Evolutionary conservation across 306 rosid species (phyloP).

Genomic region (Trifolium repens): DNA sequence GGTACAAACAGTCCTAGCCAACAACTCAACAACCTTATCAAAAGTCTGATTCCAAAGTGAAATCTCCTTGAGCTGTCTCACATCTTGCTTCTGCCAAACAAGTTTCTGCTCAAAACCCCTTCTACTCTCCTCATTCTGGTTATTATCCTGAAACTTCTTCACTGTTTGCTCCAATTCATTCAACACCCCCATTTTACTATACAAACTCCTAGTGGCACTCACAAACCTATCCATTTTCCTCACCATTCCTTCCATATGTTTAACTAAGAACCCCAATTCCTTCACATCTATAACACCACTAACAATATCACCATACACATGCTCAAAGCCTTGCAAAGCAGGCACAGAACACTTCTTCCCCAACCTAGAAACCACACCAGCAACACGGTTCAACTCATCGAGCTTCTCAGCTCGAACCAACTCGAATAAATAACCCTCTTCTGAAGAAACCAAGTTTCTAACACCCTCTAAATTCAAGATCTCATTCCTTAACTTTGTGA

Average conservation of each 20-base stretch:
- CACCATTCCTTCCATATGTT: slow-evolving; percentile 96
- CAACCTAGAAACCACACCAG: slow-evolving; percentile 79
- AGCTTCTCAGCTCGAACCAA: slow-evolving; percentile 88
- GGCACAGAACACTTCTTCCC: slow-evolving; percentile 88
- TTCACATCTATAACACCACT: slow-evolving; percentile 75
- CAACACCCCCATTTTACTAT: slow-evolving; percentile 82
- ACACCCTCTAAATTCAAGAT: slow-evolving; percentile 82
- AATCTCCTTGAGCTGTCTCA: slow-evolving; percentile 78
- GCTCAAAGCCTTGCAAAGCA: slow-evolving; percentile 94
- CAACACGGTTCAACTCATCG: slow-evolving; percentile 81
- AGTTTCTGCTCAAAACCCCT: slow-evolving; percentile 84
- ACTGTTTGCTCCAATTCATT: slow-evolving; percentile 83
- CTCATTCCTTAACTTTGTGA: slow-evolving; percentile 75
- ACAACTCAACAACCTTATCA: slow-evolving; percentile 89
- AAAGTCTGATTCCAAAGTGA: slow-evolving; percentile 90
- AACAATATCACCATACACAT: slow-evolving; percentile 81
- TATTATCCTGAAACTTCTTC: slow-evolving; percentile 80
- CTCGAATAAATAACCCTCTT: slow-evolving; percentile 73
- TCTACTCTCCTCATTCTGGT: slow-evolving; percentile 79
- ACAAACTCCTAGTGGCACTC: slow-evolving; percentile 77
- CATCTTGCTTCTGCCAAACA: slow-evolving; percentile 86
- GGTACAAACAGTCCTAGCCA: slow-evolving; percentile 95
- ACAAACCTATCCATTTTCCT: slow-evolving; percentile 94
- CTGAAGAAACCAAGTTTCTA: slow-evolving; percentile 71
- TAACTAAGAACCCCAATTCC: slow-evolving; percentile 89